These are phyloP conservation scores for Kuraishia capsulata DNA, from an alignment of 805 yeast genomes.

Conservation along the genomic window DNA sequence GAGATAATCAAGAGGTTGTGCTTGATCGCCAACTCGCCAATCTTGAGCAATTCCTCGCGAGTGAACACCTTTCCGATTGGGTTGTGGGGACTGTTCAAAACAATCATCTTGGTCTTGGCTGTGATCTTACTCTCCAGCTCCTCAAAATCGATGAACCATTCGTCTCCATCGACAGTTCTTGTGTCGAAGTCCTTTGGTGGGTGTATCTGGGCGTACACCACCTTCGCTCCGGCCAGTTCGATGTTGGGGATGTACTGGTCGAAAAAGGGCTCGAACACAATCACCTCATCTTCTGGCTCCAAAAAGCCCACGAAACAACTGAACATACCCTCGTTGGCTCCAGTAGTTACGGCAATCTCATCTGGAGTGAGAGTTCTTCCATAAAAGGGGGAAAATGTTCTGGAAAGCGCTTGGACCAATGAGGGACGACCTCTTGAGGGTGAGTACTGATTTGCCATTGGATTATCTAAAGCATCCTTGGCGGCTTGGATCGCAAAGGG, in stretches of 20 bases:
- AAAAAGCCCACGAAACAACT: slow-evolving; percentile 78
- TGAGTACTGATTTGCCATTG: slow-evolving; percentile 85
- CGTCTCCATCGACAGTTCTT: slow-evolving; percentile 65
- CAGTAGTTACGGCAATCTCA: slow-evolving; percentile 81
- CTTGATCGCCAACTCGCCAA: slow-evolving; percentile 79
- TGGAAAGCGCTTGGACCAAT: slow-evolving; percentile 59
- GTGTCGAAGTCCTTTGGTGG: slow-evolving; percentile 68
- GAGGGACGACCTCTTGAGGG: slow-evolving; percentile 83
- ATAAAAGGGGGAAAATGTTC: slow-evolving; percentile 62
- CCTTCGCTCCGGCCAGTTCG: slow-evolving; percentile 88
- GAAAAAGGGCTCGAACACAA: slow-evolving; percentile 94
- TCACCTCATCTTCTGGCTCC: slow-evolving; percentile 85
- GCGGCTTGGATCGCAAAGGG: slow-evolving; percentile 85
- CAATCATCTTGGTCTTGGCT: slow-evolving; percentile 73
- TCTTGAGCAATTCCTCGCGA: slow-evolving; percentile 57
- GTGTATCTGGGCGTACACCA: slow-evolving; percentile 76
- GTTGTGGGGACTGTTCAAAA: slow-evolving; percentile 91
- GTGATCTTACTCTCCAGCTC: slow-evolving; percentile 67
- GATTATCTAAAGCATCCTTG: slow-evolving; percentile 57
- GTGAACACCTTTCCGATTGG: slow-evolving; percentile 91
- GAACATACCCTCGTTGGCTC: slow-evolving; percentile 95
- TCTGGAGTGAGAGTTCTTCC: slow-evolving; percentile 44
- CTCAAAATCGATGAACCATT: slow-evolving; percentile 80
- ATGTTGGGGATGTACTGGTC: slow-evolving; percentile 95
- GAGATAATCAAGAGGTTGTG: slow-evolving; percentile 76